Evolutionary conservation across 768 basidiomycete species (phyloP), one percentile per base, ranked within the genome.

Genomic region (Trametes gibbosa): DNA sequence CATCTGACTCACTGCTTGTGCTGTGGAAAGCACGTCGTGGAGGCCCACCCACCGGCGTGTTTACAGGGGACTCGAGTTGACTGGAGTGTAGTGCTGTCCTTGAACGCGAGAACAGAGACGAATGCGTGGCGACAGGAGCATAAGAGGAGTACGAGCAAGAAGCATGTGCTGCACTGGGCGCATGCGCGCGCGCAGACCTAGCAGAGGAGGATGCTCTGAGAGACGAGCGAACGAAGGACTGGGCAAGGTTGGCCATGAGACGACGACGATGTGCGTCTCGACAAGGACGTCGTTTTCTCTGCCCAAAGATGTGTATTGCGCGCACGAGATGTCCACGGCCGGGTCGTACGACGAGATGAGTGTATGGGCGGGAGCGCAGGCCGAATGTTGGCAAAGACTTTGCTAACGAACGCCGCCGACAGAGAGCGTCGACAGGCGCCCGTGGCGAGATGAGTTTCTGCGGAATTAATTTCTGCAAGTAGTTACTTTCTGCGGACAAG

Each of bases 21-120:
- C 21, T 35, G 29, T 60, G 59, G 27, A 60, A 60, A 4, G 24
- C 48, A n/a, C 59, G 59, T 19, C 52, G 34, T 41, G 39, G 25
- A 34, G 40, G 47, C 5, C n/a, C 4, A 13, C 29, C 25, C 16
- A 29, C 17, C 10, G 50, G 23, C 23, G 19, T 14, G 10, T 37
- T 9, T 10, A 43, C 23, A 37, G 50, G 50, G 17, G 42, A 35
- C 23, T 7, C 9, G 14, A 42, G n/a, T 46, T 25, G 16, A 21
- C 24, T 19, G 21, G 29, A 27, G 32, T 0, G 3, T 16, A 25
- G 7, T 10, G 24, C 8, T 29, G 46, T n/a, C 13, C 25, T 29
- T 9, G 46, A 24, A n/a, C 46, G 32, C 9, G 24, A 16, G 35
- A 23, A 3, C 12, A 23, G 52, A 19, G n/a, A 27, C 10, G 41